Evolutionary conservation across 2,329 filamentous ascomycete genomes (phyloP), one percentile per base, ranked within the genome.

Genomic region (Ustilaginoidea virens): DNA sequence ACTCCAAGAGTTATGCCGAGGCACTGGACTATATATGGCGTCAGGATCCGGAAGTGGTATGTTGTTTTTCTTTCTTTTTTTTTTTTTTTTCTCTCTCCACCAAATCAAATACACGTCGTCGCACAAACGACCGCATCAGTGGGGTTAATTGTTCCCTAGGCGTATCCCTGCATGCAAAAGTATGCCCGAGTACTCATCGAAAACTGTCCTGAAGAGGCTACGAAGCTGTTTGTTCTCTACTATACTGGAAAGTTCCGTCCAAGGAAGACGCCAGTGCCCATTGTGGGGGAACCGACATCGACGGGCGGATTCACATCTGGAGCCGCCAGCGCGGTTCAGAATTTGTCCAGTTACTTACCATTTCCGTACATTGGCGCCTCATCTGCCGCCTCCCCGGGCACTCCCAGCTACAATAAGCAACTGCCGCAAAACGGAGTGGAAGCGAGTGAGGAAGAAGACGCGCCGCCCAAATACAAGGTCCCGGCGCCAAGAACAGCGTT

Each of bases 1-100:
- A 98, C 43, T 85, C 87, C 0, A 90, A 92, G 49, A 78, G 80
- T 40, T 94, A 93, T 46, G 66, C 66, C 1, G 85, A 93, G 46
- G 87, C 90, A 1, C 61, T 98, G 10, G 73, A 86, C 38, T 98
- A 92, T 41, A 90, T 96, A 33, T 90, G 83, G 72, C 74, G 80
- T 10, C 60, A 94, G 31, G 80, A 92, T 28, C 77, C 87, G 1
- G 72, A 79, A 39, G 61, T 69, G 39, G 80, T 85, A 52, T 42
- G 76, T 60, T 13, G 10, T 7, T 14, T 17, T 9, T 19, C n/a
- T 14, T 9, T 11, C 9, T 4, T 13, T n/a, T 12, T 9, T n/a
- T 17, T 5, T 11, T 27, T 7, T 12, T n/a, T 10, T 23, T 4
- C n/a, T n/a, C n/a, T n/a, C n/a, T n/a, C n/a, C n/a, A n/a, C n/a